Evolutionary conservation across 306 rosid genomes (phyloP).

Genomic region (Malus sieversii): DNA sequence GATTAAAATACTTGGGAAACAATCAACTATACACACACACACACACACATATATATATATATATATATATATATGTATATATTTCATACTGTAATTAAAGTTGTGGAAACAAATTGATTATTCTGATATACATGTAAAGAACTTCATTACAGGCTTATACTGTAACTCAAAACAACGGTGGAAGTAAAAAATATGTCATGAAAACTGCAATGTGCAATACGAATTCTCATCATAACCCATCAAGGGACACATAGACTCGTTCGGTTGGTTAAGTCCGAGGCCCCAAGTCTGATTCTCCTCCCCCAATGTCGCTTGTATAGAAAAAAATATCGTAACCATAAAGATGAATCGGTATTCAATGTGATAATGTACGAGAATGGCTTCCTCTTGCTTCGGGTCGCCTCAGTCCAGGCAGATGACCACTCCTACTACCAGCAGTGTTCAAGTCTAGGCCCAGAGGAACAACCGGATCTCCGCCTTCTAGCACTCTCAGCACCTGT

Average conservation of each 20-base stretch:
- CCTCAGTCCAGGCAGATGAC: constrained; percentile 53
- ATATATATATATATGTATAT: background rate
- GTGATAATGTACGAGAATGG: constrained; percentile 79
- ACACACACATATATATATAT: no score
- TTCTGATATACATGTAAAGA: background rate
- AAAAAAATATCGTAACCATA: background rate
- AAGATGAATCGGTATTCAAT: constrained; percentile 36
- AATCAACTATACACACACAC: background rate
- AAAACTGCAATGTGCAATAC: no score
- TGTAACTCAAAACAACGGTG: background rate
- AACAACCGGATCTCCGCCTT: constrained; percentile 65
- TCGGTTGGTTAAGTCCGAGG: background rate
- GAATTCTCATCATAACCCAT: background rate
- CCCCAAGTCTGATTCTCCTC: background rate
- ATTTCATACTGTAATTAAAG: background rate
- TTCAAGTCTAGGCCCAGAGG: constrained; percentile 54
- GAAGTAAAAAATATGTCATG: background rate
- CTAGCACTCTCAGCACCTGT: constrained; percentile 81
- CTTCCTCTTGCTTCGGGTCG: constrained; percentile 39
- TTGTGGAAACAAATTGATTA: background rate
- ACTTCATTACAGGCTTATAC: background rate
- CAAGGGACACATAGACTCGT: no score
- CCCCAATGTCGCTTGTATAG: background rate
- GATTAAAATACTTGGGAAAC: background rate
- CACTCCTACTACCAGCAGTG: constrained; percentile 70